Evolutionary conservation across 257 asterid genomes (phyloP), one percentile per base, ranked within the genome.

Genomic region (Cynanchum wilfordii): DNA sequence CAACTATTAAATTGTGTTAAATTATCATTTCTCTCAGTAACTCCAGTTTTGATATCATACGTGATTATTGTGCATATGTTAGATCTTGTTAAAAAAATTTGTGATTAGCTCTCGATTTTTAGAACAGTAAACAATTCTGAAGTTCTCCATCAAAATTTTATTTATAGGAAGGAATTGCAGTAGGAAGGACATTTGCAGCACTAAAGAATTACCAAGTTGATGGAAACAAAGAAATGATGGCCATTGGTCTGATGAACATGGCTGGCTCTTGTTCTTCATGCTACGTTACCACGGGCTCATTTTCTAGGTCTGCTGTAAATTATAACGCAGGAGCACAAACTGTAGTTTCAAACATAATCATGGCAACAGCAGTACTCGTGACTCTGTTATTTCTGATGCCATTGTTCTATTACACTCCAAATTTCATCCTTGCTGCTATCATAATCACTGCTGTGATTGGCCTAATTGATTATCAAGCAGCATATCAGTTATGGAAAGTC

Each of bases 141-240:
- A 25, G 3, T 15, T 33, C 24, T 51, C 2, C 2, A 17, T 50
- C 25, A 13, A 54, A 25, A 6, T n/a, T n/a, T n/a, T n/a, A n/a
- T 68, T 36, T 82, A 75, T 33, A 93, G 95, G 99, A 94, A 89
- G 97, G 97, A 73, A 91, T 94, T 69, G 97, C 99, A 20, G 97
- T 94, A 20, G 99, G 99, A 72, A 83, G 97, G 63, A 94, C 99
- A 47, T 94, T 94, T 82, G 99, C 97, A 15, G 68, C 90, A 36
- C 66, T 94, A 66, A 83, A 84, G 74, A 91, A 94, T 76, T 94
- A 94, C 87, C 97, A 91, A 88, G 93, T 94, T 45, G 99, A 94
- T 75, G 99, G 97, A 44, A 91, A 94, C 86, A 88, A 91, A 84
- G 99, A 94, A 86, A 94, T 94, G 99, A 84, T 91, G 97, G 99